Base-by-base conservation (phyloP, 192 early-diverging fungal species). In the Linnemannia zychae region DNA sequence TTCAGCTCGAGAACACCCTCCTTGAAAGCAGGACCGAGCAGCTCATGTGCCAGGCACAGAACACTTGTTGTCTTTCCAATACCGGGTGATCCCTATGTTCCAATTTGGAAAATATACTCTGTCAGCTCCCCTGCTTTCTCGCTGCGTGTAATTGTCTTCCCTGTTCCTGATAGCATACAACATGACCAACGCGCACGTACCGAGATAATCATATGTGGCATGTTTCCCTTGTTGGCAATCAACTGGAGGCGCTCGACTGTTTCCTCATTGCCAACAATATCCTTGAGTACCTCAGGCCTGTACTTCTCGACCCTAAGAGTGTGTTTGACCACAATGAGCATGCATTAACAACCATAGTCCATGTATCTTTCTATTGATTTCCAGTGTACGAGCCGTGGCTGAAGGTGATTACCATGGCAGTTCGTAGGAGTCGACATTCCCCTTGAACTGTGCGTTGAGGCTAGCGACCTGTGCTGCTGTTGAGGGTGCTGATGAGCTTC, bases 11-110 rank as follows among this genome's bases (percentile, higher is more conserved):
- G 83, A 18, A 99, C 97, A 20, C 96, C 98, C 77, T 98, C 97
- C 85, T 98, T 98, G 81, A 93, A 95, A 7, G 93, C 81, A 13
- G 90, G 73, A 1, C 98, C 98, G 1, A 99, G 91, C 37, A 99
- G 87, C 82, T 96, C 95, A 80, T 96, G 92, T 5, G 98, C 98
- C 33, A 99, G 90, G 68, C 97, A 99, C 22, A 97, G 89, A 69
- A 99, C 97, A 72, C 95, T 96, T 2, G 98, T 99, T 4, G 98
- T 99, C 82, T 99, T 99, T 71, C 98, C 98, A 71, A 98, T 98
- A 71, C 98, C 98, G 0, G 98, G 98, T 17, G 96, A 90, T 24
- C 98, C 97, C 92, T 94, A 76, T 67, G 82, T 52, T 3, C 16
- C 15, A 52, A 20, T 4, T 63, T 13, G n/a, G 22, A 49, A 47